A percentile compares a stretch with the other conserved stretches of the same genome.
These are phyloP conservation scores for Fusarium incarnatum DNA, from an alignment of 2,329 filamentous ascomycete genomes.

Conservation along the genomic window DNA sequence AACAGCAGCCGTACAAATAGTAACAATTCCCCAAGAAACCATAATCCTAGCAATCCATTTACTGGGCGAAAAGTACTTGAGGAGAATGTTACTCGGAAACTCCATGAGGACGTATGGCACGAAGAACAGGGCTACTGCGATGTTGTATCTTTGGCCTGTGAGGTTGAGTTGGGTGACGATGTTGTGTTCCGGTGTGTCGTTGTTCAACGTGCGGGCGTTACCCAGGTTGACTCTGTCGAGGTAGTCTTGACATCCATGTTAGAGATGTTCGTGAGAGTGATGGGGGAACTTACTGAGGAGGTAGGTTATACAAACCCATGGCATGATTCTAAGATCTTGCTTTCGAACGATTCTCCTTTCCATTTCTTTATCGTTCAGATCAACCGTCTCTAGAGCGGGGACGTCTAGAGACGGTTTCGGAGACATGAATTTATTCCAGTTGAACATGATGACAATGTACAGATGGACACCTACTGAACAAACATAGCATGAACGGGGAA, in stretches of 20 bases:
- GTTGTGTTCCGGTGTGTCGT: slow-evolving; percentile 50
- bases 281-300: slow-evolving; percentile 42
- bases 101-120: slow-evolving; percentile 50
- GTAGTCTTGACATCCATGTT: slow-evolving; percentile 19
- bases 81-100: slow-evolving; percentile 51
- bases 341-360: slow-evolving; percentile 51
- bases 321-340: slow-evolving; percentile 50
- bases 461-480: not conserved
- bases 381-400: slow-evolving; percentile 50
- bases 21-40: slow-evolving; percentile 62
- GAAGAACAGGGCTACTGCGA: slow-evolving; percentile 49
- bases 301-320: slow-evolving; percentile 51
- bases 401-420: slow-evolving; percentile 50
- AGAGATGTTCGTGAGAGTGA: not conserved
- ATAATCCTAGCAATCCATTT: slow-evolving; percentile 55
- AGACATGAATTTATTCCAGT: slow-evolving; percentile 38
- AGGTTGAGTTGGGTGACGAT: slow-evolving; percentile 49
- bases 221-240: slow-evolving; percentile 51
- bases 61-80: slow-evolving; percentile 52
- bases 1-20: slow-evolving; percentile 61
- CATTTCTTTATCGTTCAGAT: slow-evolving; percentile 51
- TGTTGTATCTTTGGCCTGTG: slow-evolving; percentile 49
- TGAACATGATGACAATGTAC: slow-evolving; percentile 23
- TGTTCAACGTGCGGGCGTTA: slow-evolving; percentile 52
- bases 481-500: not conserved